A percentile compares a stretch with the other conserved stretches of the same genome.
These are phyloP conservation scores for Russula olivacea DNA, from an alignment of 768 basidiomycete genomes.

Conservation along the genomic window DNA sequence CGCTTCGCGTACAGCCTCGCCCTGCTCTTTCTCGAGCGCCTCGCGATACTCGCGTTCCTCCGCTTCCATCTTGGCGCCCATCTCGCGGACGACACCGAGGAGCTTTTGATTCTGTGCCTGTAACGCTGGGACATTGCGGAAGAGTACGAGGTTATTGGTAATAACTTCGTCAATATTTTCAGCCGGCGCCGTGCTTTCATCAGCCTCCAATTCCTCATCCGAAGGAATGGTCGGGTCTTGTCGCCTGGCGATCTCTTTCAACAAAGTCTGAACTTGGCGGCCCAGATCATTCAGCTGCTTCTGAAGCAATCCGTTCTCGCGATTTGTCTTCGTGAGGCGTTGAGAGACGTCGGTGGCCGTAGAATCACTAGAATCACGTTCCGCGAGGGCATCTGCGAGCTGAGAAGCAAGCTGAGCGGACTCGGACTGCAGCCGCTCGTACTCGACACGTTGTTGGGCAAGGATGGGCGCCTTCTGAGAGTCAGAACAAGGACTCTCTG, in stretches of 20 bases:
- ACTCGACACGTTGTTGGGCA: conserved; percentile 86
- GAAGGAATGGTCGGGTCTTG: conserved; percentile 78
- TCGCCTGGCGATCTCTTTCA: conserved; percentile 73
- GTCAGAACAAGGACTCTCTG: background rate
- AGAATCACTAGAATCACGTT: conserved; percentile 61
- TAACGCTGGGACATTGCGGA: conserved; percentile 70
- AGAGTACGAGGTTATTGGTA: conserved; percentile 82
- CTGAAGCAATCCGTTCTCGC: conserved; percentile 23
- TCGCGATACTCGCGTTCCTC: too few relatives aligned
- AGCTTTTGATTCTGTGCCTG: conserved; percentile 91
- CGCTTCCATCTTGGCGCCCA: too few relatives aligned
- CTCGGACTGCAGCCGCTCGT: conserved; percentile 76
- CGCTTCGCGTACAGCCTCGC: conserved; percentile 79
- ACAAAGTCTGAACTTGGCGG: conserved; percentile 70
- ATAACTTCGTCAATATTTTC: conserved; percentile 73
- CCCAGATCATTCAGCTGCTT: conserved; percentile 25
- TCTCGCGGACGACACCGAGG: conserved; percentile 72
- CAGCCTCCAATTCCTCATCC: conserved; percentile 51
- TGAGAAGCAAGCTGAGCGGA: conserved; percentile 76
- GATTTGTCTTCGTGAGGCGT: conserved; percentile 22
- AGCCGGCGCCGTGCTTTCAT: conserved; percentile 41
- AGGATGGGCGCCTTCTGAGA: conserved; percentile 63
- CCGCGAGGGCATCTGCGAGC: conserved; percentile 64
- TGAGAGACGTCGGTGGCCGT: conserved; percentile 48
- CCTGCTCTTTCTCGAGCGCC: too few relatives aligned